Evolutionary conservation across 352 stramenopile species (phyloP), one percentile per base, ranked within the genome.

Genomic region (Phytophthora citrophthora): DNA sequence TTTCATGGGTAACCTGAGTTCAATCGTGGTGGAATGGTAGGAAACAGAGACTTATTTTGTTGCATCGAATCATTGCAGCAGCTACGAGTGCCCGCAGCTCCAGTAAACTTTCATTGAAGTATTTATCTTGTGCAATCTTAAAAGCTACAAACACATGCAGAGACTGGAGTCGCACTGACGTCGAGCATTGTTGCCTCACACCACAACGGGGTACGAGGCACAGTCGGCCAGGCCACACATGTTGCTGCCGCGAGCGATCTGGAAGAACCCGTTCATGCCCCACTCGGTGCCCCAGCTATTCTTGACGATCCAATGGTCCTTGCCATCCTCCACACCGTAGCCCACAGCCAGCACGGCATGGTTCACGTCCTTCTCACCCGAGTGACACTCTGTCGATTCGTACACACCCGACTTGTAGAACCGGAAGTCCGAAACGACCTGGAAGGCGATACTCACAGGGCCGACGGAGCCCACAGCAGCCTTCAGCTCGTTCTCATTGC

Each of bases 301-400:
- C 79, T 99, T 99, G 39, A 99, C 88, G 64, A 98, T 98, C 94
- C 95, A 99, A 81, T 97, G 97, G 36, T 89, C 80, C 43, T 82
- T 88, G 61, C 86, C 88, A 44, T 89, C 85, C 49, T 97, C 88
- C 34, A 93, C 84, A 60, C 97, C 97, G 78, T 99, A 99, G 32
- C 97, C 97, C 26, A 99, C 97, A 1, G 95, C 93, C 58, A 99
- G 81, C 40, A 99, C 97, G 0, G 88, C 90, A 67, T 97, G 90
- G 72, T 96, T 96, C 54, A 97, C 90, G 70, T 96, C 82, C 74
- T 82, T 73, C 68, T 94, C 86, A 49, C 83, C 84, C 23, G 72
- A 83, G n/a, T 81, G 62, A 72, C 90, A 97, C 56, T 91, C 77
- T n/a, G 59, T 91, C 36, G 87, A 91, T 52, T 86, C 77, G 70